Evolutionary conservation across 2,329 filamentous ascomycete genomes (phyloP).

Genomic region (Verticillium alfalfae): DNA sequence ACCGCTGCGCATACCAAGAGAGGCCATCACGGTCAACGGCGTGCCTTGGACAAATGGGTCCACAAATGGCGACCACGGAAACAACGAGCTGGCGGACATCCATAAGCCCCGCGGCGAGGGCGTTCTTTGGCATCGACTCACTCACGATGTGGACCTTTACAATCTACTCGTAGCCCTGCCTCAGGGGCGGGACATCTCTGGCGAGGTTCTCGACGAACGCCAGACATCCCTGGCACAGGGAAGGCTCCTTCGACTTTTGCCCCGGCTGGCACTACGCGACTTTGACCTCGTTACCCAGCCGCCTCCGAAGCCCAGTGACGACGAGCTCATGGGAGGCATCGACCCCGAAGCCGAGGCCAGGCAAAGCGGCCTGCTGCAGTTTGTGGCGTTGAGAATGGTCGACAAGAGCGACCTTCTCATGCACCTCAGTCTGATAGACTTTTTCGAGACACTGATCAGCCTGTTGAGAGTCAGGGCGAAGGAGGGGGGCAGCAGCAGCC

Average conservation of each 20-base stretch:
- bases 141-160: slow-evolving; percentile 39
- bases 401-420: slow-evolving; percentile 43
- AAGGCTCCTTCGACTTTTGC: slow-evolving; percentile 45
- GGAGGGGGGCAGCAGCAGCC: slow-evolving; percentile 18
- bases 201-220: slow-evolving; percentile 18
- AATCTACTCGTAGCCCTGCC: slow-evolving; percentile 35
- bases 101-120: slow-evolving; percentile 36
- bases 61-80: slow-evolving; percentile 24
- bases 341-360: slow-evolving; percentile 18
- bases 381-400: slow-evolving; percentile 46
- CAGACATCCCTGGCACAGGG: slow-evolving; percentile 47
- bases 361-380: slow-evolving; percentile 39
- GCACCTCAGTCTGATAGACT: slow-evolving; percentile 45
- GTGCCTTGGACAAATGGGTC: slow-evolving; percentile 2
- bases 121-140: slow-evolving; percentile 47
- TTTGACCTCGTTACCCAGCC: slow-evolving; percentile 31
- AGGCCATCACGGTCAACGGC: slow-evolving; percentile 1
- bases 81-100: not conserved
- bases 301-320: slow-evolving; percentile 15
- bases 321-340: not conserved
- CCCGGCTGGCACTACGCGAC: slow-evolving; percentile 42
- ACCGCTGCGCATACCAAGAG: slow-evolving; percentile 7
- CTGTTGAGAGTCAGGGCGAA: slow-evolving; percentile 28
- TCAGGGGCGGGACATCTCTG: slow-evolving; percentile 18
- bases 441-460: slow-evolving; percentile 44